Evolutionary conservation across 306 rosid species (phyloP).

Genomic region (Vigna mungo): DNA sequence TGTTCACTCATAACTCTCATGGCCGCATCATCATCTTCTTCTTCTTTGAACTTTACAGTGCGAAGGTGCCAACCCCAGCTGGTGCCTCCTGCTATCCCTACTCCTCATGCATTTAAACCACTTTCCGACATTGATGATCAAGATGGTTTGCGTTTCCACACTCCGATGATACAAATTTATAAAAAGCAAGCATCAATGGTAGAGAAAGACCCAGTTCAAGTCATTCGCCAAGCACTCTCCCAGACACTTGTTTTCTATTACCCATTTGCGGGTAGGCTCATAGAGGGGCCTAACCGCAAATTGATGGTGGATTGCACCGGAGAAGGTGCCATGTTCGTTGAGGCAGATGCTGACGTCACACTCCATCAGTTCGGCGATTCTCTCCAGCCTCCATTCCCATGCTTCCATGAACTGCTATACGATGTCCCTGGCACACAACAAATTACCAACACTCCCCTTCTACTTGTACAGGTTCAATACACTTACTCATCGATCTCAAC

Average conservation of each 20-base stretch:
- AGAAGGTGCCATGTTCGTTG: not conserved
- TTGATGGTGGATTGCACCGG: conserved; percentile 52
- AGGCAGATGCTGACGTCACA: not conserved
- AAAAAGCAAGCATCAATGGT: conserved; percentile 12
- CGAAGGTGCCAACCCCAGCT: conserved; percentile 12
- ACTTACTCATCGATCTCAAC: not conserved
- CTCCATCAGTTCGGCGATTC: not conserved
- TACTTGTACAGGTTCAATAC: conserved; percentile 50
- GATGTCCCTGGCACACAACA: conserved; percentile 50
- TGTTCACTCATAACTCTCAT: no score
- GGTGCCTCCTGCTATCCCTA: conserved; percentile 39
- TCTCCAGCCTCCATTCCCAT: conserved; percentile 48
- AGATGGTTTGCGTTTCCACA: not conserved
- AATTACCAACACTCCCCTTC: conserved; percentile 43
- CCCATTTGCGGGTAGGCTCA: conserved; percentile 44
- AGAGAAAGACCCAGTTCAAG: conserved; percentile 33
- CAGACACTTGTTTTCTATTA: conserved; percentile 45
- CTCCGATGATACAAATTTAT: not conserved
- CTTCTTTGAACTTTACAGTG: not conserved
- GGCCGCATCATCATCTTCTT: not conserved
- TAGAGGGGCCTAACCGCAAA: conserved; percentile 33
- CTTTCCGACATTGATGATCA: conserved; percentile 49
- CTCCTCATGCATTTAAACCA: conserved; percentile 25
- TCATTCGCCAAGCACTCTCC: conserved; percentile 7
- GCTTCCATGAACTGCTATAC: conserved; percentile 41